These are phyloP conservation scores for Penicillium pulvis DNA, from an alignment of 495 filamentous ascomycete genomes.

Conservation along the genomic window DNA sequence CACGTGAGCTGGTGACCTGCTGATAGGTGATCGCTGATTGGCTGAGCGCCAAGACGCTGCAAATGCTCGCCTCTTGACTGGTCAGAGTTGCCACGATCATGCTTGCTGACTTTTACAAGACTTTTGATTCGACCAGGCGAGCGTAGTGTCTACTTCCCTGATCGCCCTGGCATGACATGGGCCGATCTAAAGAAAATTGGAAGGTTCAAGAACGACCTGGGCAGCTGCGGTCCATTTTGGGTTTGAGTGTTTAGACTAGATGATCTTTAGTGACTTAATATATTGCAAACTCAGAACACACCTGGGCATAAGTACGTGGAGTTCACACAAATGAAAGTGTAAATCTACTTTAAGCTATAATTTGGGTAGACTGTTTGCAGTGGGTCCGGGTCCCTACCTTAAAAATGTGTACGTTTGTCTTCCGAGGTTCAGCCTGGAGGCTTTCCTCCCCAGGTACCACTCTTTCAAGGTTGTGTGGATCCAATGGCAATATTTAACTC, in stretches of 20 bases:
- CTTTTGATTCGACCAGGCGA: slow-evolving; percentile 12
- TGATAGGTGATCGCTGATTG: slow-evolving; percentile 18
- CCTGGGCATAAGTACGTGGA: too few species aligned
- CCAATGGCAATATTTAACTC: too few species aligned
- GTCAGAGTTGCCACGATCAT: background rate
- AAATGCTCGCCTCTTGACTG: slow-evolving; percentile 15
- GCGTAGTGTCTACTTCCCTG: background rate
- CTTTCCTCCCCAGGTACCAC: background rate
- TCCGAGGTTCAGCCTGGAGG: background rate
- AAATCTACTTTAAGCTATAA: background rate
- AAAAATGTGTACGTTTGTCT: background rate
- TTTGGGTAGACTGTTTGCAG: background rate
- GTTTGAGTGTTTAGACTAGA: too few species aligned
- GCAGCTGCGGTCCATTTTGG: background rate
- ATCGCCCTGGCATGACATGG: background rate
- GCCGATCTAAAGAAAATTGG: background rate
- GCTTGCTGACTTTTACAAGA: slow-evolving; percentile 8
- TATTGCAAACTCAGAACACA: too few species aligned
- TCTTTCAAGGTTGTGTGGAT: background rate
- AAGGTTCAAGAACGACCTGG: background rate
- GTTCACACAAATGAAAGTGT: background rate
- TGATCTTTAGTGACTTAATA: too few species aligned
- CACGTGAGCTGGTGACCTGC: slow-evolving; percentile 13
- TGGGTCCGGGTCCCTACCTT: background rate
- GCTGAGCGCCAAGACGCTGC: background rate